Base-by-base conservation (phyloP, 306 rosid species). In the Crotalaria pallida region DNA sequence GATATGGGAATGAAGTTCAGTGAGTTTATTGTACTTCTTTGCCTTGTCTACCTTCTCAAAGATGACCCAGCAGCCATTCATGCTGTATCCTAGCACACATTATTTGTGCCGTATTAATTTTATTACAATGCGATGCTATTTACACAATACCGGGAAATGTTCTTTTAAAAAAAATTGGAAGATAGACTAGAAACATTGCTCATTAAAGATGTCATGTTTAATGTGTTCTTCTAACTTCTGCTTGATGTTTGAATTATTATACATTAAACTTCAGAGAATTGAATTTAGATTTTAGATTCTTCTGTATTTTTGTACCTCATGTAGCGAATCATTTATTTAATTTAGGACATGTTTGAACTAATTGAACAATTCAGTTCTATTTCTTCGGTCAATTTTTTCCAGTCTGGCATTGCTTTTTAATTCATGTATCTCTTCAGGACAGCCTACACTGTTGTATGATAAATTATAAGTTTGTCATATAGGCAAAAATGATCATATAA, bases 21-120 rank as follows among this genome's bases (percentile, higher is more conserved):
- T 51, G 98, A 94, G 83, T 94, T 94, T 84, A 84, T 90, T 66
- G 98, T 94, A 48, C 98, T 90, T 76, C 91, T 90, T 62, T 90
- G 96, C 79, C 84, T 94, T 17, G 94, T 90, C 57, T 80, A 85
- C 74, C 93, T 93, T 79, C 91, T 93, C 82, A 86, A 86, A 78
- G 83, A 90, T 74, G 93, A 84, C 68, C 85, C 88, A 2, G 29
- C 75, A 22, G 79, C 83, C 17, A 73, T 79, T 57, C 71, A 58
- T 18, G 57, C 85, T 0, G 96, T 92, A 93, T 89, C 96, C 96
- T 55, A 55, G 36, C 33, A 10, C 9, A 19, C 64, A 58, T 58
- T 40, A 38, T 65, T 27, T 63, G 17, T 65, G 53, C 77, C 44
- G 7, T 43, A 3, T 66, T n/a, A 40, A 3, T 75, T 60, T 59